A percentile compares a stretch with the other conserved stretches of the same genome.
These are phyloP conservation scores for Phytophthora sojae DNA, from an alignment of 352 stramenopile genomes.

Conservation along the genomic window DNA sequence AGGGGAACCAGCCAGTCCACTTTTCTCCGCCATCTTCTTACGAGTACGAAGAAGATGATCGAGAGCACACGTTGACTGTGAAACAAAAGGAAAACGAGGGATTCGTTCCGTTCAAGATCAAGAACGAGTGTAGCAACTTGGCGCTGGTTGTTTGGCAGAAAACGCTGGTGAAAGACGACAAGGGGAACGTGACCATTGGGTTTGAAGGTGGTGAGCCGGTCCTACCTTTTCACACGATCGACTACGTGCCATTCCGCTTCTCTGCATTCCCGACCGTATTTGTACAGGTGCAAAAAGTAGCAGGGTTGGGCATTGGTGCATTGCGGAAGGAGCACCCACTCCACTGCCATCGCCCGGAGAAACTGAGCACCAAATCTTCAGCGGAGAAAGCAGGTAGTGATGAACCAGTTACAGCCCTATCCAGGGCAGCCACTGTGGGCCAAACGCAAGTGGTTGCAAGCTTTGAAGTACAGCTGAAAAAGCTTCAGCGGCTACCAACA, in stretches of 20 bases:
- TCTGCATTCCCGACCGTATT: constrained; percentile 70
- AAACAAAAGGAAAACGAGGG: constrained; percentile 56
- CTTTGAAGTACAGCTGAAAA: constrained; percentile 87
- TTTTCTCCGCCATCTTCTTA: constrained; percentile 40
- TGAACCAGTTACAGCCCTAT: constrained; percentile 26
- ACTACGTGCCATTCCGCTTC: constrained; percentile 83
- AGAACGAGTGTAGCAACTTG: constrained; percentile 85
- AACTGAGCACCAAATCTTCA: constrained; percentile 13
- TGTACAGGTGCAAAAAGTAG: constrained; percentile 77
- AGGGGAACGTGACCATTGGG: constrained; percentile 46
- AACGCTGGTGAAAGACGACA: constrained; percentile 63
- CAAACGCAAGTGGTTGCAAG: constrained; percentile 62
- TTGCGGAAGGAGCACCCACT: constrained; percentile 37
- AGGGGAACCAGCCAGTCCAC: constrained; percentile 38
- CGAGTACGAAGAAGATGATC: constrained; percentile 37
- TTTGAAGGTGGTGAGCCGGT: constrained; percentile 78
- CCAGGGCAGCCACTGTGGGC: constrained; percentile 26
- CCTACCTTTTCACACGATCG: constrained; percentile 79
- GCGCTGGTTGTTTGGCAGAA: constrained; percentile 87
- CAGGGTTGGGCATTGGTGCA: constrained; percentile 48
- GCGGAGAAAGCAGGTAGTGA: constrained; percentile 6
- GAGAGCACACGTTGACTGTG: constrained; percentile 37
- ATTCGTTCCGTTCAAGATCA: constrained; percentile 83
- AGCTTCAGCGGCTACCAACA: constrained; percentile 80
- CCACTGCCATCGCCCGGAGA: constrained; percentile 20